phyloP scores from a whole-genome alignment of 208 protist genomes.

The Crithidia acanthocephali region DNA sequence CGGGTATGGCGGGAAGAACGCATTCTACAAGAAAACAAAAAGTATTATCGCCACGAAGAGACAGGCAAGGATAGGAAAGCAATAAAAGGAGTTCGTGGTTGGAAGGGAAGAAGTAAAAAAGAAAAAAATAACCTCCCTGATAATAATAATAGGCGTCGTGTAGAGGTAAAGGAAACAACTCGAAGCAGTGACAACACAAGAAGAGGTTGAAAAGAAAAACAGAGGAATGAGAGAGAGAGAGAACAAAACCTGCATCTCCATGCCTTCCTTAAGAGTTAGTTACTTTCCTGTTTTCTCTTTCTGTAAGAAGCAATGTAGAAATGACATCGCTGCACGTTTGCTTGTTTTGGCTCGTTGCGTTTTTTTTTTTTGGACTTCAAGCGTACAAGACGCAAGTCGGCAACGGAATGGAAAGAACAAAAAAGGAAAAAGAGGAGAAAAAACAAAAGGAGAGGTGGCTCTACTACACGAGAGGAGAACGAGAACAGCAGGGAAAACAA shows the following conservation, averaged over 20 bases:
- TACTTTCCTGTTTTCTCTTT: background rate
- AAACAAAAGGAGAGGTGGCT: background rate
- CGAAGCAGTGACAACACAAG: background rate
- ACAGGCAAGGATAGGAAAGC: background rate
- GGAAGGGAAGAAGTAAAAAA: constrained; percentile 1
- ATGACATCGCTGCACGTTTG: no score
- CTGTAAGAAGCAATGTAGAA: no score
- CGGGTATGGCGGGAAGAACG: constrained; percentile 1
- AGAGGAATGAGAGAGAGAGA: constrained; percentile 1
- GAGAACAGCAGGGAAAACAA: background rate
- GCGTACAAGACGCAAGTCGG: background rate
- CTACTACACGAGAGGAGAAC: background rate
- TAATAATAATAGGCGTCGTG: background rate
- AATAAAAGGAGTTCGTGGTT: background rate
- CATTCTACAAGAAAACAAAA: constrained; percentile 7
- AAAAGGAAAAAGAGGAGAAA: background rate
- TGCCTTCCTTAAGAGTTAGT: background rate
- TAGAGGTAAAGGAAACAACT: background rate
- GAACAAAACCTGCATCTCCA: background rate
- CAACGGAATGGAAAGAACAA: background rate
- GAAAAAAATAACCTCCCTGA: constrained; percentile 11
- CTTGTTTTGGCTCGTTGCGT: no score
- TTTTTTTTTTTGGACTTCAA: no score
- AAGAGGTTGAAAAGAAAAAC: background rate
- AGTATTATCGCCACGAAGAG: background rate